Evolutionary conservation across 148 eudicot species (phyloP).

Genomic region (Polygonum aviculare): DNA sequence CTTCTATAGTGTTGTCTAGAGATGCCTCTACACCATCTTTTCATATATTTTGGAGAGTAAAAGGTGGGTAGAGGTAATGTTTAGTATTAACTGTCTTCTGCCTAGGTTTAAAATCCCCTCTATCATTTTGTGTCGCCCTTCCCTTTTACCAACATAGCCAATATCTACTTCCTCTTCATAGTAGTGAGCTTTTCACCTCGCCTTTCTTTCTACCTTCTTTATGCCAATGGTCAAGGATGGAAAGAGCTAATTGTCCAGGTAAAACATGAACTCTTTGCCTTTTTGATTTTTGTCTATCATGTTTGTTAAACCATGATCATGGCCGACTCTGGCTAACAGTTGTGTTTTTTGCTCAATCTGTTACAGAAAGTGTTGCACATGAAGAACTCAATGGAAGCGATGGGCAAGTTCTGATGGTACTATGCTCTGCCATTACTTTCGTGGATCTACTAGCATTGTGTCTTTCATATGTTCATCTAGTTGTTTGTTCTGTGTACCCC

Average conservation of each 20-base stretch:
- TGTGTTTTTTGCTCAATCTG: not conserved
- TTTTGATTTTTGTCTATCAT: not conserved
- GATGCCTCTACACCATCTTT: constrained; percentile 2
- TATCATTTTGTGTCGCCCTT: not conserved
- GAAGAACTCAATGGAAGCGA: not conserved
- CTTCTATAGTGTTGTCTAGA: constrained; percentile 1
- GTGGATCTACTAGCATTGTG: not conserved
- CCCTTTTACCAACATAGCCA: not conserved
- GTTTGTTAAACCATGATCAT: not conserved
- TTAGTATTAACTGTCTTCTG: constrained; percentile 3
- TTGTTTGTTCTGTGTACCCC: not conserved
- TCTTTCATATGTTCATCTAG: not conserved
- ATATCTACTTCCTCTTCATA: not conserved
- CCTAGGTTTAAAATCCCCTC: not conserved
- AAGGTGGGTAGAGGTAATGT: constrained; percentile 4
- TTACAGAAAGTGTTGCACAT: not conserved
- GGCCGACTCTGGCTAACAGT: not conserved
- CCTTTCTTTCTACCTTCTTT: not conserved
- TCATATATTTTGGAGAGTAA: constrained; percentile 7
- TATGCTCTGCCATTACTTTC: not conserved
- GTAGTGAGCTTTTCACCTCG: not conserved
- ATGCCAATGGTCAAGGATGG: not conserved
- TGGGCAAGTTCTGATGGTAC: not conserved
- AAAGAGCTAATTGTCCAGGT: not conserved
- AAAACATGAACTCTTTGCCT: not conserved